Evolutionary conservation across 2,329 filamentous ascomycete species (phyloP).

Genomic region (Claviceps quebecensis): DNA sequence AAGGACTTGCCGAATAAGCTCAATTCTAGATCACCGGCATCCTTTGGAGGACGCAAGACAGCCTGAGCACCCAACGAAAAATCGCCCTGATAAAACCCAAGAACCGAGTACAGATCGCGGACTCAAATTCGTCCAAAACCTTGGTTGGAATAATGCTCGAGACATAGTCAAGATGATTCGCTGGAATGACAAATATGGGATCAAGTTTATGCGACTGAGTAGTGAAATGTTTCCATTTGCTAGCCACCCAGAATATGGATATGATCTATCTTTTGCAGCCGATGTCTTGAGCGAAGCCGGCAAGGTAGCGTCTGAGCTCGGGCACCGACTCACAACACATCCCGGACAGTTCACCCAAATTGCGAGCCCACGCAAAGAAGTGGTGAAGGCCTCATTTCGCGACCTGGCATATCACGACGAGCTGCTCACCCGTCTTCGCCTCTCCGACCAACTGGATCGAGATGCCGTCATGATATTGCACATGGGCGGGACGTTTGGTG

Average conservation of each 20-base stretch:
- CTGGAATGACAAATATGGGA: conserved; percentile 87
- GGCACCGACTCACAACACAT: conserved; percentile 79
- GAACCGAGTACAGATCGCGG: conserved; percentile 54
- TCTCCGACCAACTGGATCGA: conserved; percentile 64
- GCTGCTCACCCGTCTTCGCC: conserved; percentile 59
- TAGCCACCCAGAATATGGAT: conserved; percentile 75
- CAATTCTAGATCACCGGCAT: conserved; percentile 78
- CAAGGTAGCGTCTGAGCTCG: conserved; percentile 59
- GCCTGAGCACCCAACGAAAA: conserved; percentile 72
- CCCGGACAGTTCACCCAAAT: conserved; percentile 90
- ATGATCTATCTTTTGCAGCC: conserved; percentile 71
- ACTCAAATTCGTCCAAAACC: conserved; percentile 55
- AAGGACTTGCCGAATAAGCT: conserved; percentile 78
- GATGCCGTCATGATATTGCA: conserved; percentile 93
- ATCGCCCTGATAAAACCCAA: conserved; percentile 63
- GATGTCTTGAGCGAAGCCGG: conserved; percentile 65
- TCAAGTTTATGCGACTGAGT: conserved; percentile 82
- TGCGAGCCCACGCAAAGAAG: conserved; percentile 64
- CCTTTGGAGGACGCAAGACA: conserved; percentile 61
- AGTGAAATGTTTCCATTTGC: conserved; percentile 98
- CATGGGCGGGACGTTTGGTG: conserved; percentile 81
- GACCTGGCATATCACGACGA: conserved; percentile 85
- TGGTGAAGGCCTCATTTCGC: conserved; percentile 62
- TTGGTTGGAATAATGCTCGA: conserved; percentile 69
- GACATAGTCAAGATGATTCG: conserved; percentile 76